Evolutionary conservation across 805 yeast species (phyloP).

Genomic region (Yueomyces sp.): DNA sequence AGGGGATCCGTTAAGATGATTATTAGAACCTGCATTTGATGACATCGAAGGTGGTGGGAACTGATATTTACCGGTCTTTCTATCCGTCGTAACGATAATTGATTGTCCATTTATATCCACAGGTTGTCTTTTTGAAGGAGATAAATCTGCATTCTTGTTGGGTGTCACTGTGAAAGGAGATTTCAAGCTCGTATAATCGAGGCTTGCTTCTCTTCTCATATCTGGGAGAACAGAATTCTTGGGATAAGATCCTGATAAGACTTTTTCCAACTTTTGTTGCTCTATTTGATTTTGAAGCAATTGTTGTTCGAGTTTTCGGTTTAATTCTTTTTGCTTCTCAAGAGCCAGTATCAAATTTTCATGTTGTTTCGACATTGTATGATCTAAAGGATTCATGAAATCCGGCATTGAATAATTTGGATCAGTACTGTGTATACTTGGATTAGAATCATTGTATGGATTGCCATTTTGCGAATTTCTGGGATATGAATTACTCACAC

Average conservation of each 20-base stretch:
- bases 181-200: not conserved
- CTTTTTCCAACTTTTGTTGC: constrained; percentile 18
- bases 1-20: constrained; percentile 18
- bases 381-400: too few relatives aligned
- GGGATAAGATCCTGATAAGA: constrained; percentile 2
- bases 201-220: not conserved
- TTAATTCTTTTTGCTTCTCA: constrained; percentile 20
- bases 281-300: constrained; percentile 15
- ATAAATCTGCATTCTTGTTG: not conserved
- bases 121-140: constrained; percentile 6
- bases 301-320: constrained; percentile 18
- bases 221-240: not conserved
- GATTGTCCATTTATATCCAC: constrained; percentile 4
- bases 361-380: constrained; percentile 15
- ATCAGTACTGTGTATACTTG: too few relatives aligned
- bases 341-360: constrained; percentile 19
- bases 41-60: constrained; percentile 19
- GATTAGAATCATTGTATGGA: too few relatives aligned
- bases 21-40: constrained; percentile 3
- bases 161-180: constrained; percentile 3
- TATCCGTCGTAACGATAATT: constrained; percentile 20
- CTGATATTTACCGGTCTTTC: constrained; percentile 20
- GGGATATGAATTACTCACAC: too few relatives aligned
- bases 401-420: too few relatives aligned
- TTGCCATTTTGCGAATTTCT: too few relatives aligned